Conservation (phyloP, 768 basidiomycete species). For the Agaricus sinodeliciosus region DNA sequence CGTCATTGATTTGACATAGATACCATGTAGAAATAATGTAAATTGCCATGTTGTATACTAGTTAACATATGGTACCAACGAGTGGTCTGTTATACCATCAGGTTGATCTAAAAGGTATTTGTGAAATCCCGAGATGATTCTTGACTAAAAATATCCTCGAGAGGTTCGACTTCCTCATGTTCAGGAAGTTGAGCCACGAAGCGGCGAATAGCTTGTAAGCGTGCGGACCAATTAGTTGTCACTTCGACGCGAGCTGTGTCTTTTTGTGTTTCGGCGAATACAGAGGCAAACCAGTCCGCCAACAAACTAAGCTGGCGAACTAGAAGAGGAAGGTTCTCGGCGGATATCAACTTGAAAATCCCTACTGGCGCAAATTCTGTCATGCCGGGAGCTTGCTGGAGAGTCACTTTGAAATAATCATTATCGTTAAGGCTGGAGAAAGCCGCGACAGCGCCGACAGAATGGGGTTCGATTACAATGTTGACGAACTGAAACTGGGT, state of each 20-base stretch:
- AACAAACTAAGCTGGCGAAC: slow-evolving; percentile 84
- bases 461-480: slow-evolving; percentile 93
- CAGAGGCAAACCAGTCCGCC: slow-evolving; percentile 85
- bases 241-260: slow-evolving; percentile 72
- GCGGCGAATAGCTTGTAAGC: slow-evolving; percentile 73
- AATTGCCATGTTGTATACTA: slow-evolving; percentile 3
- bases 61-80: background rate
- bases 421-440: slow-evolving; percentile 83
- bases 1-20: slow-evolving; percentile 9
- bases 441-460: slow-evolving; percentile 74
- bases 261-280: slow-evolving; percentile 67
- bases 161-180: slow-evolving; percentile 15
- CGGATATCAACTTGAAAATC: slow-evolving; percentile 90
- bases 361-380: slow-evolving; percentile 92
- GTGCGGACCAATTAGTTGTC: slow-evolving; percentile 83
- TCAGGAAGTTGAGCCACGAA: slow-evolving; percentile 42
- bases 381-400: slow-evolving; percentile 87
- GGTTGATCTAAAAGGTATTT: slow-evolving; percentile 32
- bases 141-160: slow-evolving; percentile 43
- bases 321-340: slow-evolving; percentile 78
- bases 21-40: background rate
- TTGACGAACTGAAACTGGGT: slow-evolving; percentile 98
- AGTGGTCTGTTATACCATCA: background rate
- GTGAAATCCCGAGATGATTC: slow-evolving; percentile 56
- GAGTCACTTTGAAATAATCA: slow-evolving; percentile 92